Evolutionary conservation across 345 rosid genomes (phyloP).

Genomic region (Gynandropsis gynandra): DNA sequence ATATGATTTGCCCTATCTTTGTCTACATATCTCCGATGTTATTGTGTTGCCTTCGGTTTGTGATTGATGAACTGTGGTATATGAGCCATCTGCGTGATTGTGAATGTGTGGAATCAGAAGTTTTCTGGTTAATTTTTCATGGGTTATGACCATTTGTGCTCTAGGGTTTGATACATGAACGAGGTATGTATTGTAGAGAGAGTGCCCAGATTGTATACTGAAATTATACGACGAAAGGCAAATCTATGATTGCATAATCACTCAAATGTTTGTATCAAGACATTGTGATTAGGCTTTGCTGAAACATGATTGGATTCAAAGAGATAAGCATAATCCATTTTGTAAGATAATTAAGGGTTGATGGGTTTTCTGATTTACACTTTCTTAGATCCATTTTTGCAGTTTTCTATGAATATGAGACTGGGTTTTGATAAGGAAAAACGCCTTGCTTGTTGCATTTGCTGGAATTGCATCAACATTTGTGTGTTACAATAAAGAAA

Average conservation of each 20-base stretch:
- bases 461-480: no score
- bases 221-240: neutral
- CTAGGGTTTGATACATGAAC: conserved; percentile 23
- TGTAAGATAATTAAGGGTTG: neutral
- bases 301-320: neutral
- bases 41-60: no score
- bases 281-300: neutral
- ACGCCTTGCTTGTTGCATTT: neutral
- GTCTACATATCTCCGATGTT: no score
- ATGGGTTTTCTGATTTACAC: conserved; percentile 26
- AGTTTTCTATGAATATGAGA: conserved; percentile 13
- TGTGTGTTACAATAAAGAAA: neutral
- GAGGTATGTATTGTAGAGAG: neutral
- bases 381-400: conserved; percentile 18
- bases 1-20: no score
- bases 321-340: neutral
- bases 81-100: conserved; percentile 11
- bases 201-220: conserved; percentile 12
- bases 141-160: conserved; percentile 17
- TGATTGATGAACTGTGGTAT: neutral
- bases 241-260: conserved; percentile 8
- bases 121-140: conserved; percentile 20
- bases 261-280: conserved; percentile 9
- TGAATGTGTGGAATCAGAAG: conserved; percentile 22
- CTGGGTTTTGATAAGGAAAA: conserved; percentile 13